Conservation (phyloP, 139 green algal genomes). For the Asterochloris erici region DNA sequence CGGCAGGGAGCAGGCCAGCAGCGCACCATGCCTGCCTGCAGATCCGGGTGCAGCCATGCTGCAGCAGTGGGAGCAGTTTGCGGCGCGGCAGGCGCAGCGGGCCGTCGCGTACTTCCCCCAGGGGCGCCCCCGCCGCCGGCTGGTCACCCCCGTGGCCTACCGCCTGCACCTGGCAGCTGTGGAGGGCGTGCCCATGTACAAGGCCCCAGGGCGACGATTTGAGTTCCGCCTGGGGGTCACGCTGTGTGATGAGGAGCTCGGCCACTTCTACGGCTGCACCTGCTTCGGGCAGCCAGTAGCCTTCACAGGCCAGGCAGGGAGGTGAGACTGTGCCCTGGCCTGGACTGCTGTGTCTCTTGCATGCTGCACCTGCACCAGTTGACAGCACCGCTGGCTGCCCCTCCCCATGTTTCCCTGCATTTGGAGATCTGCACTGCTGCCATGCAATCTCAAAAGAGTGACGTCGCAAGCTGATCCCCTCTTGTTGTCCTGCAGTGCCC, state of each 20-base stretch:
- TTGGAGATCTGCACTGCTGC: not conserved
- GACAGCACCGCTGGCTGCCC: too few species aligned
- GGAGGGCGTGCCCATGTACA: conserved; percentile 45
- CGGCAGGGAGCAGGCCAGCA: too few species aligned
- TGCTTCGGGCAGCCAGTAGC: conserved; percentile 8
- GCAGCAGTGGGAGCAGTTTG: not conserved
- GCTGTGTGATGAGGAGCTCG: conserved; percentile 53
- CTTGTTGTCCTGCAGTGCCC: conserved; percentile 1
- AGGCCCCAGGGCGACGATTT: conserved; percentile 37
- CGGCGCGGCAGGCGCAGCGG: not conserved
- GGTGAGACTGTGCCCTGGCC: too few species aligned
- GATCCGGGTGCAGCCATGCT: not conserved
- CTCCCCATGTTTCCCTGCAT: too few species aligned
- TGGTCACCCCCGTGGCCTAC: conserved; percentile 19
- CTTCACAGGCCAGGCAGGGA: too few species aligned
- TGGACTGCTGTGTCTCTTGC: too few species aligned
- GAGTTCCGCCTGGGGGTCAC: conserved; percentile 58
- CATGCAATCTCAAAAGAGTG: conserved; percentile 10
- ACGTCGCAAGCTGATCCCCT: not conserved
- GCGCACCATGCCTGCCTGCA: not conserved
- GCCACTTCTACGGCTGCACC: conserved; percentile 65
- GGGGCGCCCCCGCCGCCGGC: too few species aligned
- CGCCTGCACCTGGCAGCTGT: conserved; percentile 37
- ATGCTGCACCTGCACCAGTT: too few species aligned
- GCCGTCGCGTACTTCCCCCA: too few species aligned